Evolutionary conservation across 768 basidiomycete species (phyloP), one percentile per base, ranked within the genome.

Genomic region (Asterophora parasitica): DNA sequence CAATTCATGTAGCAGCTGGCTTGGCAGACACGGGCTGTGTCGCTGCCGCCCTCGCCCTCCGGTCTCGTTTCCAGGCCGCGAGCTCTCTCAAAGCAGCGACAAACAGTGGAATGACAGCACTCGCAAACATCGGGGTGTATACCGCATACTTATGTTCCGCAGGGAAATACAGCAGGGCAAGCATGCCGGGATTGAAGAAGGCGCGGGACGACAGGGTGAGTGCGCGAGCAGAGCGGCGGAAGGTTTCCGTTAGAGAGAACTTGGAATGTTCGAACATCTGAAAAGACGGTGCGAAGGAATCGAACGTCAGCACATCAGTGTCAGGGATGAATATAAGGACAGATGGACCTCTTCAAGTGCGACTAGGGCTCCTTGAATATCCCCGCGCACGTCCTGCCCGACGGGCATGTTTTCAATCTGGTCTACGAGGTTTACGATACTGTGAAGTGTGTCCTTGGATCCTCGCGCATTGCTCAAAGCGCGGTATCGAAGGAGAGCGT

Each of bases 61-160:
- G 60, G 46, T 74, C 64, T 48, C 58, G 62, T 47, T 70, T 71
- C 86, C 87, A 91, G 0, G 76, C 78, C 33, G 72, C 59, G n/a
- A 88, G 43, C 64, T 95, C 93, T 61, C 82, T 77, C 17, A 90
- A 53, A 9, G 85, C 72, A 1, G 88, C 82, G 2, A 88, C 82
- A 8, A 92, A 50, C 44, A 97, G 64, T 4, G 94, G 93, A 23
- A 94, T 85, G 2, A 88, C 74, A 6, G 92, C 78, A 40, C 92
- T 93, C 2, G 91, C 95, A 63, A 99, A 97, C 28, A 99, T 67
- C 0, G 96, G 95, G 0, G 91, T 85, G 64, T 98, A 98, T 7
- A 99, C 92, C 2, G 94, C 94, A 63, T 92, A 94, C 62, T 89
- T 97, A 71, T 98, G 96, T 61, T 98, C 96, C 15, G 92, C 85